These are phyloP conservation scores for Podospora conica DNA, from an alignment of 495 filamentous ascomycete species.

Conservation along the genomic window DNA sequence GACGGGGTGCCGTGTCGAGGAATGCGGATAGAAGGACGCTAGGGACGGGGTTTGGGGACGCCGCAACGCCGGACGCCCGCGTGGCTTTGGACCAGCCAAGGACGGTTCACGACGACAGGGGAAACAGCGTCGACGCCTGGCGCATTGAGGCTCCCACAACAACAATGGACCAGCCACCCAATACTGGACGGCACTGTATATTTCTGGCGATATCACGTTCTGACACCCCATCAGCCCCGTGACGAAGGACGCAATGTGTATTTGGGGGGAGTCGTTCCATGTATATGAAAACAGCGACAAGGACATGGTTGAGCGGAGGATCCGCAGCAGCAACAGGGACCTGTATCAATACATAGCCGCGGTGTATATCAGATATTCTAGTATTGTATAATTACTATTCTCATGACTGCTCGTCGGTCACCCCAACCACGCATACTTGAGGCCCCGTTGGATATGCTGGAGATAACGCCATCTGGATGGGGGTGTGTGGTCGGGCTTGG, in stretches of 20 bases:
- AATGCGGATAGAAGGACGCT: neutral
- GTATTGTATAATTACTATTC: slow-evolving; percentile 39
- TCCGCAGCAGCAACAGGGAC: slow-evolving; percentile 7
- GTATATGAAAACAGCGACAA: neutral
- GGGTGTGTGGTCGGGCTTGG: neutral
- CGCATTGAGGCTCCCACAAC: neutral
- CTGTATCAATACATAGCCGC: slow-evolving; percentile 20
- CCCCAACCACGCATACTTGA: neutral
- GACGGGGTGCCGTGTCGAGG: neutral
- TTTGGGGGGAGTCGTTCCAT: neutral
- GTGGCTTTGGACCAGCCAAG: neutral
- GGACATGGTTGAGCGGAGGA: neutral
- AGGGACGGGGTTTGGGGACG: neutral
- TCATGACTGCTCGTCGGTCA: neutral
- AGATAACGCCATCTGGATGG: neutral
- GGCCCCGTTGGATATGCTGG: neutral
- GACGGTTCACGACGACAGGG: neutral
- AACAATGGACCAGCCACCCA: neutral
- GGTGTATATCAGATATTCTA: slow-evolving; percentile 28
- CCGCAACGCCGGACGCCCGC: neutral
- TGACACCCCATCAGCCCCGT: neutral
- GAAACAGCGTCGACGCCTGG: neutral
- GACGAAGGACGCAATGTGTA: neutral
- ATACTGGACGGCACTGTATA: neutral
- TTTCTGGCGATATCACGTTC: neutral